Evolutionary conservation across 2,329 filamentous ascomycete genomes (phyloP).

Genomic region (Hypoxylon sp.): DNA sequence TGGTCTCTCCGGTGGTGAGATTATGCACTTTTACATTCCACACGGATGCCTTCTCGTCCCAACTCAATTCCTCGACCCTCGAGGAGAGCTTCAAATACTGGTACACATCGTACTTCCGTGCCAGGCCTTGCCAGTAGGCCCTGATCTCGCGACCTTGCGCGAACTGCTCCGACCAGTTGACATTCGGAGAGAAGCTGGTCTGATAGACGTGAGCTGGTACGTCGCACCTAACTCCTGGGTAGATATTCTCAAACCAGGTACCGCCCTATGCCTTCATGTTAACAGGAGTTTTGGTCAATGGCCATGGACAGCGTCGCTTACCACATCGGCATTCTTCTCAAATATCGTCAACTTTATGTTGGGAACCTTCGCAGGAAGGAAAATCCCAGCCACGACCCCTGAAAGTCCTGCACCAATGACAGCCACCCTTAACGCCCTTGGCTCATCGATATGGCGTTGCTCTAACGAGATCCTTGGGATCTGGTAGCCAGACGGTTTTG

Average conservation of each 20-base stretch:
- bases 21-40: constrained; percentile 69
- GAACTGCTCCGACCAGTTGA: constrained; percentile 77
- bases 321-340: constrained; percentile 77
- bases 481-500: constrained; percentile 28
- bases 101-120: constrained; percentile 74
- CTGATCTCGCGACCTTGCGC: constrained; percentile 75
- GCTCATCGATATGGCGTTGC: constrained; percentile 61
- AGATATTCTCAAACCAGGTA: constrained; percentile 69
- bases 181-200: constrained; percentile 75
- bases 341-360: constrained; percentile 74
- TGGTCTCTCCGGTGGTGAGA: constrained; percentile 54
- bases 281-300: constrained; percentile 1
- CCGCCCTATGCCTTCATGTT: constrained; percentile 57
- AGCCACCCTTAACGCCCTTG: constrained; percentile 65
- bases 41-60: constrained; percentile 64
- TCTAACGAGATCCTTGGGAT: constrained; percentile 49
- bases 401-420: constrained; percentile 75
- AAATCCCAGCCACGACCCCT: constrained; percentile 73
- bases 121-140: constrained; percentile 74
- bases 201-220: constrained; percentile 79
- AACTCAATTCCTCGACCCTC: constrained; percentile 67
- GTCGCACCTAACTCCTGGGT: constrained; percentile 76
- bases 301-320: constrained; percentile 56
- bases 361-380: constrained; percentile 78
- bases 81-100: constrained; percentile 67